These are phyloP conservation scores for Cymbopogon flexuosus DNA, from an alignment of 202 grass and related monocot species.

Conservation along the genomic window DNA sequence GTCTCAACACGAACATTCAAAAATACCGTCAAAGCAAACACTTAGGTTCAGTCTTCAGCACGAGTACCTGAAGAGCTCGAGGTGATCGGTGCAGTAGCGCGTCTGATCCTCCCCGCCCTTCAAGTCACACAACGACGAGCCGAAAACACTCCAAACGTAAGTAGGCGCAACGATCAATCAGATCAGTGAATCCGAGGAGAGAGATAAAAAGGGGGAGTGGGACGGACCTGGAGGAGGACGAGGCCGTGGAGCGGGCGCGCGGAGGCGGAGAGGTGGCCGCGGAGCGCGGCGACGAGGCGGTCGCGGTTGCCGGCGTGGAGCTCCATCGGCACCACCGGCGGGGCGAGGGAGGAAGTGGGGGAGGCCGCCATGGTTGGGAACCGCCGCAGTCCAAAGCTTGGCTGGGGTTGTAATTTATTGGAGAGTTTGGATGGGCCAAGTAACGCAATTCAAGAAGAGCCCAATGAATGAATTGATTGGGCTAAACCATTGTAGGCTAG, in stretches of 20 bases:
- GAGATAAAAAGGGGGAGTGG: not conserved
- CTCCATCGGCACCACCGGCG: constrained; percentile 65
- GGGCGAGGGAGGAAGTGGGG: constrained; percentile 35
- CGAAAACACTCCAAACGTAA: not conserved
- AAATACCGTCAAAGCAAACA: not conserved
- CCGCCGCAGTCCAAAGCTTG: constrained; percentile 21
- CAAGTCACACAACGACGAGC: not conserved
- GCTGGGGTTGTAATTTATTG: not conserved
- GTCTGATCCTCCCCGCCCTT: constrained; percentile 92
- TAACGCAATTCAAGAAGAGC: not conserved
- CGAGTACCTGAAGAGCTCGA: constrained; percentile 74
- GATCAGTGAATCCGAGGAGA: not conserved
- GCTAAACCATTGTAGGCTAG: not conserved
- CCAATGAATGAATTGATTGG: not conserved
- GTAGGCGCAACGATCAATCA: not conserved
- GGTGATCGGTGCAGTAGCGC: constrained; percentile 90
- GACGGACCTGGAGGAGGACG: constrained; percentile 61
- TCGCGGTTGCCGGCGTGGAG: constrained; percentile 69
- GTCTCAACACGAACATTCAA: not conserved
- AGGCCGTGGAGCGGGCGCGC: constrained; percentile 49
- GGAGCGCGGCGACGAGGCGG: constrained; percentile 54
- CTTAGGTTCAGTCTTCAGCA: not conserved
- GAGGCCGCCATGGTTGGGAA: constrained; percentile 34
- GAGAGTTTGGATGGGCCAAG: constrained; percentile 12
- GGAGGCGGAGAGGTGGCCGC: constrained; percentile 44